A percentile compares a stretch with the other conserved stretches of the same genome.
Evolutionary conservation across 2,329 filamentous ascomycete species (phyloP).

Genomic region (Colletotrichum liriopes): DNA sequence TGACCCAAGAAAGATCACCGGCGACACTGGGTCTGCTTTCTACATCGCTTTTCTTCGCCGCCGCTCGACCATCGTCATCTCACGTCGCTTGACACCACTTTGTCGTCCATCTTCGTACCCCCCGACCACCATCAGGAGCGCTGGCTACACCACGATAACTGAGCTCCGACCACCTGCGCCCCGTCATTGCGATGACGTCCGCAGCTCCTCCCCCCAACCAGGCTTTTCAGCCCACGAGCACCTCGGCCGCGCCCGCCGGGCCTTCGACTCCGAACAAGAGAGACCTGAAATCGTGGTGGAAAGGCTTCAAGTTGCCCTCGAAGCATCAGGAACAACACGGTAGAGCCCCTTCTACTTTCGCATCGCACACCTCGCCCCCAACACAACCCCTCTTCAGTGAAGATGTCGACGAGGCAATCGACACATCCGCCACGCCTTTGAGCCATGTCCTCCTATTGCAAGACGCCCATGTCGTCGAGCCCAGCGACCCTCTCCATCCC

Average conservation of each 20-base stretch:
- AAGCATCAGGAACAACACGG: conserved; percentile 71
- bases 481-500: neutral
- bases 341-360: conserved; percentile 60
- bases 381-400: conserved; percentile 42
- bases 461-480: conserved; percentile 34
- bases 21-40: conserved; percentile 19
- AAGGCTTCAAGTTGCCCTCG: conserved; percentile 84
- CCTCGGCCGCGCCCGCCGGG: conserved; percentile 31
- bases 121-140: conserved; percentile 12
- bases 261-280: conserved; percentile 85
- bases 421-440: conserved; percentile 33
- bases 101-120: conserved; percentile 3
- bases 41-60: neutral
- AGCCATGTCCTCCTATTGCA: conserved; percentile 33
- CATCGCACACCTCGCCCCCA: conserved; percentile 18
- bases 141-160: conserved; percentile 37
- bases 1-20: conserved; percentile 22
- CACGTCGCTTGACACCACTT: conserved; percentile 23
- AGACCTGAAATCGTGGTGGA: conserved; percentile 97
- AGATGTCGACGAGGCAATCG: conserved; percentile 38
- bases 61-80: conserved; percentile 13
- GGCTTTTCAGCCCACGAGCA: conserved; percentile 39
- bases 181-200: conserved; percentile 52
- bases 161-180: conserved; percentile 44
- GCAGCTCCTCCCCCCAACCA: conserved; percentile 45